Conservation (phyloP, 805 yeast species). For the Candida hispaniensis region DNA sequence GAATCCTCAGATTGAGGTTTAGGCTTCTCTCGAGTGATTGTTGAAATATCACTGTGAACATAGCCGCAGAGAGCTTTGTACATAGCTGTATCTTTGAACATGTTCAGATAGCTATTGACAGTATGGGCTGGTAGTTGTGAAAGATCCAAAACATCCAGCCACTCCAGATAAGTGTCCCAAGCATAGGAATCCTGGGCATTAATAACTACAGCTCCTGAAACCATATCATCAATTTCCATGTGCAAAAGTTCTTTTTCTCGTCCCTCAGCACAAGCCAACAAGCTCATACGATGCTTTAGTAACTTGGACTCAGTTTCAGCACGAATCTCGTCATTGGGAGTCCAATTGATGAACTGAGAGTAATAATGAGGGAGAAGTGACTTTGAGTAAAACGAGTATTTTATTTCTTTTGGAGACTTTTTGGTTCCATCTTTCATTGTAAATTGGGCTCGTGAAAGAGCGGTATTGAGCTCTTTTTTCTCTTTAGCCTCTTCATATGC, state of each 20-base stretch:
- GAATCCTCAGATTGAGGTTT: constrained; percentile 21
- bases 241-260: constrained; percentile 32
- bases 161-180: constrained; percentile 67
- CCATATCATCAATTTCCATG: constrained; percentile 41
- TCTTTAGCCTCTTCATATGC: constrained; percentile 23
- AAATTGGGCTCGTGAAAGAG: constrained; percentile 22
- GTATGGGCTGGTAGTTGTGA: constrained; percentile 38
- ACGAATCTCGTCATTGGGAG: constrained; percentile 54
- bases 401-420: constrained; percentile 27
- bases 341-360: constrained; percentile 43
- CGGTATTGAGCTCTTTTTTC: constrained; percentile 20
- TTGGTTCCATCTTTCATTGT: constrained; percentile 20
- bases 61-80: constrained; percentile 54
- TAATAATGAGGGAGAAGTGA: constrained; percentile 48
- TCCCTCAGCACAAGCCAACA: constrained; percentile 34
- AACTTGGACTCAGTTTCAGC: constrained; percentile 47
- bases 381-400: constrained; percentile 38
- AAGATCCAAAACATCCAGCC: constrained; percentile 49
- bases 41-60: constrained; percentile 56
- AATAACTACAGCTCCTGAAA: constrained; percentile 63
- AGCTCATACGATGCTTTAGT: constrained; percentile 38
- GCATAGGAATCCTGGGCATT: constrained; percentile 50
- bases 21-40: constrained; percentile 35
- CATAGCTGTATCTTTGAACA: constrained; percentile 51
- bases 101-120: constrained; percentile 41